phyloP scores from a whole-genome alignment of 179 eudicot genomes.

The Silene noctiflora region DNA sequence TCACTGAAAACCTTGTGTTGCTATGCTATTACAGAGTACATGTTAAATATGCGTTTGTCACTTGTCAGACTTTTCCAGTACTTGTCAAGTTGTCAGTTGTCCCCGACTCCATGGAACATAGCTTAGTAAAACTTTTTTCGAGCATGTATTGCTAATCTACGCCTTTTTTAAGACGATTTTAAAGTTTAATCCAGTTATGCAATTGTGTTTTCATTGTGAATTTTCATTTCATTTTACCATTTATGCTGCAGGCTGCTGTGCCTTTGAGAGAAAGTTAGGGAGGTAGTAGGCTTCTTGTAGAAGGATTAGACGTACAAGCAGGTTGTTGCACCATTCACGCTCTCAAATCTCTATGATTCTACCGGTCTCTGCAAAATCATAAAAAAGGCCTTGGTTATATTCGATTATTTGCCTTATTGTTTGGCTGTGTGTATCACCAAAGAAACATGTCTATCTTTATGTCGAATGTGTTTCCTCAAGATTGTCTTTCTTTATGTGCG shows the following conservation, averaged over 20 bases:
- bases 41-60: no score
- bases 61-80: no score
- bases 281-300: slow-evolving; percentile 5
- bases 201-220: not conserved
- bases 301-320: not conserved
- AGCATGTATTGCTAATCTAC: not conserved
- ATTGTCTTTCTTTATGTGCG: slow-evolving; percentile 26
- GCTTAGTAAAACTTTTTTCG: not conserved
- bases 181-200: no score
- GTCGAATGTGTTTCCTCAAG: slow-evolving; percentile 12
- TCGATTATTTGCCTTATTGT: not conserved
- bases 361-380: not conserved
- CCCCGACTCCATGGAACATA: not conserved
- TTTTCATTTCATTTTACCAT: not conserved
- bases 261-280: not conserved
- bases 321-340: not conserved
- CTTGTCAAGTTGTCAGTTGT: no score
- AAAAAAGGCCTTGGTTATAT: not conserved
- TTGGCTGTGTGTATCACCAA: not conserved
- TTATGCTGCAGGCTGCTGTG: slow-evolving; percentile 16
- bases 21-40: no score
- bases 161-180: not conserved
- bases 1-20: no score
- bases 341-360: not conserved
- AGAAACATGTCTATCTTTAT: slow-evolving; percentile 23